Base-by-base conservation (phyloP, 805 yeast genomes). In the Sugiyamaella marilandica region DNA sequence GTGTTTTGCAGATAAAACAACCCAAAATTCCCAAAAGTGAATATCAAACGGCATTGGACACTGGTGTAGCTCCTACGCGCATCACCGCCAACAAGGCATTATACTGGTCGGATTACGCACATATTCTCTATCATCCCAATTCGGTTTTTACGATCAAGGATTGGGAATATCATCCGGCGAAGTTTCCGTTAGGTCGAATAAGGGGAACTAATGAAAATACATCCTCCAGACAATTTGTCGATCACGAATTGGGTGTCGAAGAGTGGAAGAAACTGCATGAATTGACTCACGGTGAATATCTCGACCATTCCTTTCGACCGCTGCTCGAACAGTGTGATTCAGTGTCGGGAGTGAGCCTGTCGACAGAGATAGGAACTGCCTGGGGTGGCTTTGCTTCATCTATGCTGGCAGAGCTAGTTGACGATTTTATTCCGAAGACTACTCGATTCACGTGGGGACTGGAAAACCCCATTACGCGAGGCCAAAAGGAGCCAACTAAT, bases 31-130 rank as follows among this genome's bases (percentile, higher is more conserved):
- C 62, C 0, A 81, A 79, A 64, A 82, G 81, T 56, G 76, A 74
- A 18, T 90, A 84, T 64, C 96, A 87, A 64, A 57, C 56, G 35
- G 79, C 82, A 1, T 67, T 90, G 33, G 95, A 87, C 66, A 45
- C 64, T 1, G 53, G 55, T 11, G 19, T 35, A 13, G 19, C 46
- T 7, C 18, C 69, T 4, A 73, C 74, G 1, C 55, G 58, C 24
- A 67, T 87, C 39, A 66, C 61, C 4, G 55, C 57, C 0, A 63
- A 65, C 1, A 76, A 75, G 41, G 78, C 87, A 0, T 66, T 65
- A 29, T 86, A 80, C 59, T 92, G 97, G 97, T 77, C 94, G 0
- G 96, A 88, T 62, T 87, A 84, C 63, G 75, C 83, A 39, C 78
- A 82, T 58, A 76, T 90, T 49, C 76, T 86, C 2, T 81, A 81